A percentile compares a stretch with the other conserved stretches of the same genome.
Evolutionary conservation across 345 rosid species (phyloP).

Genomic region (Euphorbia pulcherrima): DNA sequence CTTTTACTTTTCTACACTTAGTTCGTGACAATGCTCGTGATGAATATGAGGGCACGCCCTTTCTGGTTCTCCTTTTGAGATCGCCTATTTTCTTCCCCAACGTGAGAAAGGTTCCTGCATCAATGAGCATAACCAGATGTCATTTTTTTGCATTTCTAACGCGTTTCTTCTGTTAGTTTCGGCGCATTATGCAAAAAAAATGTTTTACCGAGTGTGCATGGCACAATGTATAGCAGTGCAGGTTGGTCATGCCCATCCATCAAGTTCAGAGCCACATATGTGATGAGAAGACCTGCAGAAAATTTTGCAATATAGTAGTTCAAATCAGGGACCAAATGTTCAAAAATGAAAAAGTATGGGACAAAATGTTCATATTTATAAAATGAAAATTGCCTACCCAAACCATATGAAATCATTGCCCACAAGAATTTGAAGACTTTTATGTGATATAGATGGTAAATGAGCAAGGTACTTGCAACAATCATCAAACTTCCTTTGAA

Average conservation of each 20-base stretch:
- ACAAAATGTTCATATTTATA: too few relatives aligned
- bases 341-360: neutral
- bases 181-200: neutral
- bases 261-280: constrained; percentile 86
- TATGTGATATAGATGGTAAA: constrained; percentile 30
- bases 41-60: constrained; percentile 23
- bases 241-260: constrained; percentile 99
- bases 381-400: constrained; percentile 45
- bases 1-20: neutral
- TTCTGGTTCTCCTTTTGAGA: constrained; percentile 24
- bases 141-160: neutral
- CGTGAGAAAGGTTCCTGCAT: constrained; percentile 29
- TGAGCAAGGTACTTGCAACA: constrained; percentile 56
- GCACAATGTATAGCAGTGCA: constrained; percentile 92
- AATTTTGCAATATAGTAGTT: neutral
- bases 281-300: constrained; percentile 72
- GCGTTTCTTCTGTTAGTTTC: neutral
- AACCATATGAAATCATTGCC: constrained; percentile 92
- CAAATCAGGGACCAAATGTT: neutral
- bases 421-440: constrained; percentile 77
- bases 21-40: constrained; percentile 18
- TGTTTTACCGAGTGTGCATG: constrained; percentile 79
- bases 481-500: constrained; percentile 98
- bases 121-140: neutral
- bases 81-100: constrained; percentile 32